These are phyloP conservation scores for Penicillium taxi DNA, from an alignment of 495 filamentous ascomycete genomes.

Conservation along the genomic window DNA sequence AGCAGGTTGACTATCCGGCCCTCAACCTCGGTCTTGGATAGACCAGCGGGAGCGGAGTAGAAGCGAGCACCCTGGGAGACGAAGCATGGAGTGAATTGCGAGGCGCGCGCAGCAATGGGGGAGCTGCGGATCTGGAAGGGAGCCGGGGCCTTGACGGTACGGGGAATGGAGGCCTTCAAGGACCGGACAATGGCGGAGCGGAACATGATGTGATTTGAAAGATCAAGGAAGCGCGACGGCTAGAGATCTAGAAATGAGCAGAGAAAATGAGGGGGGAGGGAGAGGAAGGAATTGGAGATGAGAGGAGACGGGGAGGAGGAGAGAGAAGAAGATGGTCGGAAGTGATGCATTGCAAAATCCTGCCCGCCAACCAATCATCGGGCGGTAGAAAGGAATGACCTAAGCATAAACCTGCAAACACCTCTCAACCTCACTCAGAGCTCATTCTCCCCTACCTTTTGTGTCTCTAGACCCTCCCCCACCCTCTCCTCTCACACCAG, in stretches of 20 bases:
- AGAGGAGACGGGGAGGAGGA: constrained; percentile 5
- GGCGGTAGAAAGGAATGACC: constrained; percentile 40
- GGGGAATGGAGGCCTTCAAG: constrained; percentile 50
- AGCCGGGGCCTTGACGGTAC: constrained; percentile 45
- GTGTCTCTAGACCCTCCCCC: constrained; percentile 12
- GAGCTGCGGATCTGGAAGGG: constrained; percentile 48
- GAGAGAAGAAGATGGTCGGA: constrained; percentile 18
- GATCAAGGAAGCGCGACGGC: constrained; percentile 22
- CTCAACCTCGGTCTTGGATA: constrained; percentile 78
- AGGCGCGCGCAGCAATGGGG: constrained; percentile 40
- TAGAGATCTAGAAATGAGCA: constrained; percentile 13
- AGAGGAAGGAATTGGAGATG: constrained; percentile 8
- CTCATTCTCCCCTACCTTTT: constrained; percentile 10
- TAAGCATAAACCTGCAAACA: constrained; percentile 35
- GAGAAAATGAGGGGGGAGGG: constrained; percentile 14
- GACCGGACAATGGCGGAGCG: constrained; percentile 69
- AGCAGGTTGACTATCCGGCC: constrained; percentile 87
- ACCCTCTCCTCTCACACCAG: constrained; percentile 13
- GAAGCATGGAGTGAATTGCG: constrained; percentile 42
- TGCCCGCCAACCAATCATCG: constrained; percentile 39
- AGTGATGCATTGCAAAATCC: constrained; percentile 35
- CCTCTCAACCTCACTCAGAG: constrained; percentile 21
- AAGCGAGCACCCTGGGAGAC: constrained; percentile 58
- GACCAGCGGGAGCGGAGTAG: constrained; percentile 75
- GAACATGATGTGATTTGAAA: constrained; percentile 60